Percentiles rank a stretch among this genome's conserved stretches.
These are phyloP conservation scores for Capsicum chinense DNA, from an alignment of 257 asterid species.

Conservation along the genomic window DNA sequence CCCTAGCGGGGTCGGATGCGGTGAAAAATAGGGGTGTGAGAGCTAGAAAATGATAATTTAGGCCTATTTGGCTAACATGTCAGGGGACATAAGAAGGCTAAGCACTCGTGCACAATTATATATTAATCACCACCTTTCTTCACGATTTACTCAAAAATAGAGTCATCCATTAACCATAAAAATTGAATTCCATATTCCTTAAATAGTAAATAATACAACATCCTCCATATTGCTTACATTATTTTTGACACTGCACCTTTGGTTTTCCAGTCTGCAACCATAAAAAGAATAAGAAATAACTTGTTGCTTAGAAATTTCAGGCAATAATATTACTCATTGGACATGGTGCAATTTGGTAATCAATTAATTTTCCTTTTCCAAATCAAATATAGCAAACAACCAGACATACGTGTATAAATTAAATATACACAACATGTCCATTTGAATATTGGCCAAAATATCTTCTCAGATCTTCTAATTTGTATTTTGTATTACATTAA, in stretches of 20 bases:
- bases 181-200: not conserved
- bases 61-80: not conserved
- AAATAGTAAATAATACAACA: not conserved
- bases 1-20: too few relatives aligned
- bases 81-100: too few relatives aligned
- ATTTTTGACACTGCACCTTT: not conserved
- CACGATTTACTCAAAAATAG: too few relatives aligned
- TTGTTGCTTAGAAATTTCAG: not conserved
- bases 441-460: not conserved
- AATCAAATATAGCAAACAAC: conserved; percentile 7
- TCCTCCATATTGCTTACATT: not conserved
- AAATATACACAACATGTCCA: not conserved
- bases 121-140: too few relatives aligned
- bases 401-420: conserved; percentile 1
- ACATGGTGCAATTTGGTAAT: not conserved
- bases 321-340: not conserved
- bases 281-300: not conserved
- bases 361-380: not conserved
- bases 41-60: not conserved
- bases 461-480: not conserved
- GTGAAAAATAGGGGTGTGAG: too few relatives aligned
- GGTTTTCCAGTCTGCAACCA: not conserved
- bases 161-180: not conserved
- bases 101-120: too few relatives aligned
- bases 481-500: not conserved